A percentile compares a stretch with the other conserved stretches of the same genome.
These are phyloP conservation scores for Turritis glabra DNA, from an alignment of 345 rosid species.

Conservation along the genomic window DNA sequence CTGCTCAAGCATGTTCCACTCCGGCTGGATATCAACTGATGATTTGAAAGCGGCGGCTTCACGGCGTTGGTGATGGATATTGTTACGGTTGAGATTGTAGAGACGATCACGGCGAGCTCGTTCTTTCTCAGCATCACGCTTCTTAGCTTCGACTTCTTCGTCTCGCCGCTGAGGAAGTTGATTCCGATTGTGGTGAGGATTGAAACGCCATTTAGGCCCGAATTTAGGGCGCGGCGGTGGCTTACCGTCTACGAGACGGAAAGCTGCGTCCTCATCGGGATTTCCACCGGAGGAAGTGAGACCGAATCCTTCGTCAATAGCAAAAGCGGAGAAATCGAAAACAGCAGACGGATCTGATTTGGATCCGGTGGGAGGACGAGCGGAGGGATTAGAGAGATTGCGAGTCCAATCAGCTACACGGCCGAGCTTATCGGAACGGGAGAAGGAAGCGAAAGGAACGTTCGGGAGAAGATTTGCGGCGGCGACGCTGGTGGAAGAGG, in stretches of 20 bases:
- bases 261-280: conserved; percentile 70
- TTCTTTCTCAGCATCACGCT: conserved; percentile 88
- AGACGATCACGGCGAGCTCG: conserved; percentile 83
- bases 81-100: conserved; percentile 62
- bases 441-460: conserved; percentile 79
- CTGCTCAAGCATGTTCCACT: conserved; percentile 95
- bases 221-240: conserved; percentile 81
- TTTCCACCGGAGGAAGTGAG: conserved; percentile 35
- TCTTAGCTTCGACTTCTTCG: conserved; percentile 83
- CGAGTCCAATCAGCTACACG: conserved; percentile 92
- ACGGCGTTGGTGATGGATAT: conserved; percentile 64
- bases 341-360: conserved; percentile 42
- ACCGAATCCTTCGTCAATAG: conserved; percentile 62
- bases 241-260: conserved; percentile 88
- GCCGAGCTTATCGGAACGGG: conserved; percentile 87
- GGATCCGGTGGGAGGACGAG: conserved; percentile 37
- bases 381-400: conserved; percentile 38
- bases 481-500: conserved; percentile 43
- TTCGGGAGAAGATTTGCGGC: conserved; percentile 54
- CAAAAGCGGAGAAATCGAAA: conserved; percentile 69
- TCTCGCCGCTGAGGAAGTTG: conserved; percentile 91
- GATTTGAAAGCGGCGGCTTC: conserved; percentile 81
- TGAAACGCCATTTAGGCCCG: conserved; percentile 83
- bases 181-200: conserved; percentile 56
- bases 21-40: conserved; percentile 89